Conservation (phyloP, 2,329 filamentous ascomycete species). For the Penicillium sp. region DNA sequence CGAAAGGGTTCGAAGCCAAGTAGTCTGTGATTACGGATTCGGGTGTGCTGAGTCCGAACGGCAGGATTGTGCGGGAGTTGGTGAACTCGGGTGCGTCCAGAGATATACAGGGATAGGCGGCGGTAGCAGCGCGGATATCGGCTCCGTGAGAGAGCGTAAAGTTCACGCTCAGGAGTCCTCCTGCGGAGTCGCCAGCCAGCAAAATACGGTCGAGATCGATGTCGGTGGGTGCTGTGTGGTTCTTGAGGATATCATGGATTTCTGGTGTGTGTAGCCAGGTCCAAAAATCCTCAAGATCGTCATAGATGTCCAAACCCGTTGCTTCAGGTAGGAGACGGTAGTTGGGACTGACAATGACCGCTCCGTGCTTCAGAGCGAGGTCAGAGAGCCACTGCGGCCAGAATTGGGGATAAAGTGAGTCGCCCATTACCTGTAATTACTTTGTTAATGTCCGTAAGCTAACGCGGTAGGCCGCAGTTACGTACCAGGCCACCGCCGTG, state of each 20-base stretch:
- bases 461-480: background rate
- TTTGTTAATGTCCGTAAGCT: background rate
- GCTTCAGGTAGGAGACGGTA: slow-evolving; percentile 59
- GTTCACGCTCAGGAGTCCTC: slow-evolving; percentile 35
- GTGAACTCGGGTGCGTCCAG: slow-evolving; percentile 26
- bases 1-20: slow-evolving; percentile 15
- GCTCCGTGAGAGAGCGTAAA: slow-evolving; percentile 32
- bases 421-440: slow-evolving; percentile 33
- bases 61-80: slow-evolving; percentile 16
- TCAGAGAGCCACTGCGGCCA: slow-evolving; percentile 44
- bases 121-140: slow-evolving; percentile 36
- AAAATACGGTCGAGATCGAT: slow-evolving; percentile 34
- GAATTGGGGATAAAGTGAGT: slow-evolving; percentile 34
- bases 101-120: slow-evolving; percentile 41
- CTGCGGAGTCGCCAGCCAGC: slow-evolving; percentile 36
- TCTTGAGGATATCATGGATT: slow-evolving; percentile 18
- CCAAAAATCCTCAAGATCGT: slow-evolving; percentile 56
- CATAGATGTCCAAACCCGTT: slow-evolving; percentile 51
- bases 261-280: slow-evolving; percentile 44
- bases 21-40: slow-evolving; percentile 22
- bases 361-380: slow-evolving; percentile 42
- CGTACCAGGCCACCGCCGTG: slow-evolving; percentile 52
- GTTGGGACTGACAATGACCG: slow-evolving; percentile 55
- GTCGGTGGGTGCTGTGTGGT: slow-evolving; percentile 16
- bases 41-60: slow-evolving; percentile 21